phyloP scores from a whole-genome alignment of 257 asterid species.

The Plantago major region DNA sequence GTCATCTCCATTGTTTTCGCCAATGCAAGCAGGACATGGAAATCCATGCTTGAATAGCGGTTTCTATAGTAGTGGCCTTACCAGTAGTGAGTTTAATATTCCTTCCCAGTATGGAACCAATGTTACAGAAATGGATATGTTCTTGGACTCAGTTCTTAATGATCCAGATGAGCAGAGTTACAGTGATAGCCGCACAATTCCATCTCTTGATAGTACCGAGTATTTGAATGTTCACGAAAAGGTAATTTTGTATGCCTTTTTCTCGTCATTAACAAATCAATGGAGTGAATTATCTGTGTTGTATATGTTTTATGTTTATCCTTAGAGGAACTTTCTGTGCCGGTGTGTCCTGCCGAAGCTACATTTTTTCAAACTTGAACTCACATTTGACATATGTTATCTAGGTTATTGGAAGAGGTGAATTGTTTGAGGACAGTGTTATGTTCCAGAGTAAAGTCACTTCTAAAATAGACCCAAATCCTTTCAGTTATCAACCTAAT shows the following conservation, averaged over 20 bases:
- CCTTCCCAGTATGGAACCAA: constrained; percentile 57
- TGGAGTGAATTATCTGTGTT: not conserved
- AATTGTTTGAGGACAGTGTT: constrained; percentile 15
- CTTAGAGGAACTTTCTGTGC: not conserved
- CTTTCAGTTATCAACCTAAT: constrained; percentile 4
- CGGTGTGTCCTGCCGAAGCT: not conserved
- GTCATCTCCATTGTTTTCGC: constrained; percentile 66
- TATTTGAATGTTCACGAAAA: not conserved
- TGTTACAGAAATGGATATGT: constrained; percentile 38
- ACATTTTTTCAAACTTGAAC: not conserved
- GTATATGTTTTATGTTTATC: not conserved
- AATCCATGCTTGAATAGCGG: constrained; percentile 30
- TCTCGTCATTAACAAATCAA: not conserved
- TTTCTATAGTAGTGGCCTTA: constrained; percentile 25
- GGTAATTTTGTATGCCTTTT: constrained; percentile 3
- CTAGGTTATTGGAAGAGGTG: constrained; percentile 8
- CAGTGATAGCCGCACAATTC: constrained; percentile 14
- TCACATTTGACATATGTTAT: not conserved
- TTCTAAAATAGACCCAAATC: not conserved
- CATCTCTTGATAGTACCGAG: constrained; percentile 18
- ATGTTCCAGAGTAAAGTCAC: constrained; percentile 7
- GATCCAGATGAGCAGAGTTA: constrained; percentile 44
- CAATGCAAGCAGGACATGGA: constrained; percentile 64
- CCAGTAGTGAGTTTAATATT: constrained; percentile 20
- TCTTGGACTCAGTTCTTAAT: constrained; percentile 51